Conservation (phyloP, 2,329 filamentous ascomycete genomes). For the Penicillium sp. region DNA sequence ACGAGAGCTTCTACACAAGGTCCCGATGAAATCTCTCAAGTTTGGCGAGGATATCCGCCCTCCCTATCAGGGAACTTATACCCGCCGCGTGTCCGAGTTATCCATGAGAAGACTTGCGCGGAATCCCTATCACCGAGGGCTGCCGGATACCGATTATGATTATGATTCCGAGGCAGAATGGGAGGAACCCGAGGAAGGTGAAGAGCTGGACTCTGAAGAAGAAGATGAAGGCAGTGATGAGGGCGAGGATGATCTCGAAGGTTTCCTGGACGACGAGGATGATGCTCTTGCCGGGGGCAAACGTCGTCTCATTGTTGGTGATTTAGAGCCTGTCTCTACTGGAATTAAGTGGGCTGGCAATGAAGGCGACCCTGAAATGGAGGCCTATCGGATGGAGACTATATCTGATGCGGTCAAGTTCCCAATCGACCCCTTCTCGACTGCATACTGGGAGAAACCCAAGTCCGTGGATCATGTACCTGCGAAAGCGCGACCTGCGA, state of each 20-base stretch:
- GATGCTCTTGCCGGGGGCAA: slow-evolving; percentile 57
- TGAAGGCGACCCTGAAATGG: slow-evolving; percentile 48
- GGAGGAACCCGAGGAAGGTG: slow-evolving; percentile 70
- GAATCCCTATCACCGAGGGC: slow-evolving; percentile 52
- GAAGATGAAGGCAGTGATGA: slow-evolving; percentile 61
- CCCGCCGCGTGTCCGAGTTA: slow-evolving; percentile 43
- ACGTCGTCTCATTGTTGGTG: slow-evolving; percentile 60
- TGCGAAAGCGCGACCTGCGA: slow-evolving; percentile 13
- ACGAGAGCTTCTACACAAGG: slow-evolving; percentile 44
- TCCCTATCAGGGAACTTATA: slow-evolving; percentile 62
- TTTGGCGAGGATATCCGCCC: slow-evolving; percentile 63
- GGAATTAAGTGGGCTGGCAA: slow-evolving; percentile 78
- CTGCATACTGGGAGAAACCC: slow-evolving; percentile 67
- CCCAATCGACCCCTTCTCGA: slow-evolving; percentile 81
- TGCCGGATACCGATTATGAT: slow-evolving; percentile 60
- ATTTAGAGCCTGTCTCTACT: slow-evolving; percentile 69
- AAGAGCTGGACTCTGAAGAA: slow-evolving; percentile 63
- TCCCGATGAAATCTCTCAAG: slow-evolving; percentile 57
- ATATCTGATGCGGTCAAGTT: slow-evolving; percentile 56
- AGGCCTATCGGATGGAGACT: slow-evolving; percentile 70
- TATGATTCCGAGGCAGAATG: slow-evolving; percentile 66
- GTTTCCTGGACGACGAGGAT: slow-evolving; percentile 86
- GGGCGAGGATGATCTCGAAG: slow-evolving; percentile 80
- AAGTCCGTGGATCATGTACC: slow-evolving; percentile 22
- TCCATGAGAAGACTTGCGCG: slow-evolving; percentile 49